Conservation (phyloP, 73 alveolate genomes). For the Paramecium bursaria region DNA sequence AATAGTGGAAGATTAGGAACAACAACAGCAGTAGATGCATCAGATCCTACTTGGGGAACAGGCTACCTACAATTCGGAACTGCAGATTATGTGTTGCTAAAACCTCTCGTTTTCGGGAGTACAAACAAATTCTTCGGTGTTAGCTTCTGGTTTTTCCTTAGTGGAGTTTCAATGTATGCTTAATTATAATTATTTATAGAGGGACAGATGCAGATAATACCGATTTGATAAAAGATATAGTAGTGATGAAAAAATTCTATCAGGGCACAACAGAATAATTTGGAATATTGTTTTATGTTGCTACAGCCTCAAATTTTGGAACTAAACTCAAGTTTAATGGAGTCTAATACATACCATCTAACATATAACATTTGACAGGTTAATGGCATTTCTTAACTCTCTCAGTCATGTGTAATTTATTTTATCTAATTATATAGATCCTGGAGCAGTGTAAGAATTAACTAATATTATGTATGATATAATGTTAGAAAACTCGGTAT, state of each 20-base stretch:
- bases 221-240: slow-evolving; percentile 33
- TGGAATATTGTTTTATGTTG: slow-evolving; percentile 14
- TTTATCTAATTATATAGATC: too few species aligned
- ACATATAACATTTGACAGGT: neutral
- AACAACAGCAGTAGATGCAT: slow-evolving; percentile 5
- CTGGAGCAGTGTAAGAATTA: slow-evolving; percentile 9
- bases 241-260: slow-evolving; percentile 11
- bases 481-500: slow-evolving; percentile 10
- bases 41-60: slow-evolving; percentile 60
- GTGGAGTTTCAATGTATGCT: neutral
- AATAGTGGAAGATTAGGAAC: slow-evolving; percentile 27
- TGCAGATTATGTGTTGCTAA: neutral
- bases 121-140: slow-evolving; percentile 10
- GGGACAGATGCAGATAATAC: slow-evolving; percentile 42
- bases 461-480: slow-evolving; percentile 42
- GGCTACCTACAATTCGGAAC: slow-evolving; percentile 26
- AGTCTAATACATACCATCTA: neutral
- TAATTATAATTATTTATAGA: too few species aligned
- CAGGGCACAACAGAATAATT: slow-evolving; percentile 45
- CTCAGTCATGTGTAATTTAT: neutral
- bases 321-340: slow-evolving; percentile 36
- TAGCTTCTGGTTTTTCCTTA: slow-evolving; percentile 4
- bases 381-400: slow-evolving; percentile 29
- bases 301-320: slow-evolving; percentile 16
- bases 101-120: neutral